Conservation (phyloP, 768 basidiomycete genomes). For the Boletus vinaceobasis region DNA sequence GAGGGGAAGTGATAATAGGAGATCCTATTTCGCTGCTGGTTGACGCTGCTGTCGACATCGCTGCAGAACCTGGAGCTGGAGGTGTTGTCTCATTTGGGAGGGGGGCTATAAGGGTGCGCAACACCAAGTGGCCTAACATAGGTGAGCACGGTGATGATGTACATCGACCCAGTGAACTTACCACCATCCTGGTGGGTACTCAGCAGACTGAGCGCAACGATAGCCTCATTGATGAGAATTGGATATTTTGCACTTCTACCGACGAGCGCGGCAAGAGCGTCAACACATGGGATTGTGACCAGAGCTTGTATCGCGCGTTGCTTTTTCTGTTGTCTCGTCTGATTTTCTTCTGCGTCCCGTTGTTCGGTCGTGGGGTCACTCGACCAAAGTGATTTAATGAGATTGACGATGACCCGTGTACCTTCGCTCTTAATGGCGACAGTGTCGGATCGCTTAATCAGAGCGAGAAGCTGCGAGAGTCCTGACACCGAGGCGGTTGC, state of each 20-base stretch:
- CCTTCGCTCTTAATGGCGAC: slow-evolving; percentile 86
- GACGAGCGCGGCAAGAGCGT: slow-evolving; percentile 66
- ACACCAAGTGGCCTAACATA: slow-evolving; percentile 54
- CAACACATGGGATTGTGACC: slow-evolving; percentile 51
- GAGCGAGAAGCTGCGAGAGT: slow-evolving; percentile 65
- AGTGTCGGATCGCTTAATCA: slow-evolving; percentile 77
- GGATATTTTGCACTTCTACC: slow-evolving; percentile 77
- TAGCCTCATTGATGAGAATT: slow-evolving; percentile 83
- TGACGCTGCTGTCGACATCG: slow-evolving; percentile 38
- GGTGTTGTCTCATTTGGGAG: slow-evolving; percentile 41
- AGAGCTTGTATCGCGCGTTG: slow-evolving; percentile 52
- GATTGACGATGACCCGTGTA: slow-evolving; percentile 83
- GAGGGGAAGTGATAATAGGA: slow-evolving; percentile 45
- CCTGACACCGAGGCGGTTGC: slow-evolving; percentile 41
- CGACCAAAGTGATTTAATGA: slow-evolving; percentile 75
- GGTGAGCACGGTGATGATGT: slow-evolving; percentile 1
- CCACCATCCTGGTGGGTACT: slow-evolving; percentile 64
- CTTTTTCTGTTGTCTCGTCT: slow-evolving; percentile 46
- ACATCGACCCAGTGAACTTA: slow-evolving; percentile 31
- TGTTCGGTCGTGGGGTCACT: slow-evolving; percentile 37
- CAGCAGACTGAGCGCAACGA: slow-evolving; percentile 78
- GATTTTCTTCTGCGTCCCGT: slow-evolving; percentile 31
- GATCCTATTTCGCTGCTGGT: slow-evolving; percentile 45
- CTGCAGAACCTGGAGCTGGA: slow-evolving; percentile 29
- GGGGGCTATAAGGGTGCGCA: slow-evolving; percentile 55